Evolutionary conservation across 257 asterid species (phyloP), one percentile per base, ranked within the genome.

Genomic region (Paulownia fortunei): DNA sequence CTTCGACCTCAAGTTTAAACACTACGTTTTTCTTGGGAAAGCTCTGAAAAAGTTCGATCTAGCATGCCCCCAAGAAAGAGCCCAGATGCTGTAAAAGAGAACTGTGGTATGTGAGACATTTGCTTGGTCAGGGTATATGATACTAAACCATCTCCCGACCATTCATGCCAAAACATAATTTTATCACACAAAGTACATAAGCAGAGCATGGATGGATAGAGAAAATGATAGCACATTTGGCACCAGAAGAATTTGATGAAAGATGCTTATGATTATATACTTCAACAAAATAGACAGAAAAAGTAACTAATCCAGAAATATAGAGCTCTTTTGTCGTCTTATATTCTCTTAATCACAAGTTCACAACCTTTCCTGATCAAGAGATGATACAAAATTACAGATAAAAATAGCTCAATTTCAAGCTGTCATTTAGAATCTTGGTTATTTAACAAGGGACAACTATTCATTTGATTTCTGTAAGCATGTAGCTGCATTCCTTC

Each of bases 401-500:
- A 56, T 47, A 64, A 41, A 67, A 41, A 41, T 0, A 67, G 61
- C 54, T 7, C 63, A 62, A 63, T 12, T 71, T 36, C 36, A 75
- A 67, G 65, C 37, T 19, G 76, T 52, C 69, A 65, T 44, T 61
- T 37, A 71, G 77, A 81, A 84, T 60, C 73, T 69, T 26, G 73
- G 52, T 79, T 76, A 76, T 82, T 72, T 21, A 63, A 80, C 41
- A 69, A 56, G 41, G 83, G 76, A 69, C 81, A 75, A 69, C 54
- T 55, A 81, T 77, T 59, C 79, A 70, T 77, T 39, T 52, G 44
- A 70, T 44, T 79, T 66, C 67, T 70, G 82, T 64, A 81, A 83
- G 46, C 74, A 84, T 67, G 60, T 69, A 73, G 80, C 80, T 76
- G 87, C 82, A 86, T 76, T 77, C 85, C 85, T 84, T 78, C 78